Base-by-base conservation (phyloP, 106 monocot species). In the Chionographis japonica region DNA sequence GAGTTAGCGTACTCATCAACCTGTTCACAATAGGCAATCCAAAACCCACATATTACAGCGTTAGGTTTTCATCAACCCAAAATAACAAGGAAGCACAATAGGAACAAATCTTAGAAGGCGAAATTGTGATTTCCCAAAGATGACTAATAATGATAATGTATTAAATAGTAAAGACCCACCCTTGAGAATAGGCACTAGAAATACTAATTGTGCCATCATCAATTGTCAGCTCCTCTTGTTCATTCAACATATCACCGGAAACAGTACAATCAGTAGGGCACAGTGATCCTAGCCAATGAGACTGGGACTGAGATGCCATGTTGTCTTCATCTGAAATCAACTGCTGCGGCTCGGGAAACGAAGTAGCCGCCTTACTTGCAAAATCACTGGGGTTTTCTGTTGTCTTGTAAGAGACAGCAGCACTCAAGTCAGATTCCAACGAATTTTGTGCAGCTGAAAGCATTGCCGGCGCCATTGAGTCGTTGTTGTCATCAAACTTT, bases 171-270 rank as follows among this genome's bases (percentile, higher is more conserved):
- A 61, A 10, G 46, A 60, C 86, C 13, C 66, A 93, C 98, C 90
- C 82, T 61, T 93, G 85, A 61, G 98, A 98, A 63, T 98, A 98
- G 12, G 66, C 67, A 75, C 69, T 74, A 36, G 98, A 98, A 7
- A 98, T 7, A 52, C 68, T 85, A 36, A 90, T 85, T 49, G 87
- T 93, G 57, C 85, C 90, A 56, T 92, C 87, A 63, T 93, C 98
- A 74, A 93, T 83, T 9, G 74, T 66, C 68, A 93, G 73, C 40
- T 87, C 89, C 52, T 92, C 80, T 56, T 78, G 77, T 42, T 81
- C 79, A 72, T 64, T 72, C 37, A 70, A 6, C 57, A 75, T 66
- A 39, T 83, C 74, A 27, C 73, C 73, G 54, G 61, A 78, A n/a
- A 60, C 49, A 69, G 56, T 49, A 69, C 73, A 77, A 56, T 78